phyloP scores from a whole-genome alignment of 2,329 filamentous ascomycete species.

The Cladosporium sp. region DNA sequence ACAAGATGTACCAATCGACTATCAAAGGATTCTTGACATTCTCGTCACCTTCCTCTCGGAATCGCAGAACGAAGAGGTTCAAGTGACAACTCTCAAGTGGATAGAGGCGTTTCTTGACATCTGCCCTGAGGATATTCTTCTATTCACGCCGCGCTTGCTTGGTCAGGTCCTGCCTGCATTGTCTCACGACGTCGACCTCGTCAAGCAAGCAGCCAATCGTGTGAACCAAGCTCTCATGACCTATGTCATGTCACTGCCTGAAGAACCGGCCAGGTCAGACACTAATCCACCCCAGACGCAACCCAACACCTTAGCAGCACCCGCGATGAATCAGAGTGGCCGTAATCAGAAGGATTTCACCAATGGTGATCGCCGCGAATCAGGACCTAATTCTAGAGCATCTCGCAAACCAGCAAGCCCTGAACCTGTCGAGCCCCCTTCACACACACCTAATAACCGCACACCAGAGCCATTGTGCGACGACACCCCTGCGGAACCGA shows the following conservation, averaged over 20 bases:
- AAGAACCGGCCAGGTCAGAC: conserved; percentile 44
- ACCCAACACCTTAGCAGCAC: neutral
- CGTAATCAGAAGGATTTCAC: neutral
- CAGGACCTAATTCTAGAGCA: conserved; percentile 10
- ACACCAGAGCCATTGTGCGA: conserved; percentile 26
- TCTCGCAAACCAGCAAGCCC: conserved; percentile 22
- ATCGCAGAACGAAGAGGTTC: conserved; percentile 80
- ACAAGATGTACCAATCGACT: conserved; percentile 93
- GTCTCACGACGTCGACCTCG: conserved; percentile 84
- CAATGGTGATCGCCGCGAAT: conserved; percentile 12
- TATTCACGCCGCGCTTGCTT: conserved; percentile 87
- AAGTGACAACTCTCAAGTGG: conserved; percentile 89
- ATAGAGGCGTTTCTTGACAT: conserved; percentile 97
- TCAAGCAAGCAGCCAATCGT: conserved; percentile 79
- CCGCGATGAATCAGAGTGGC: neutral
- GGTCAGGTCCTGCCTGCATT: conserved; percentile 91
- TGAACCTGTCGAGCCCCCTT: conserved; percentile 19
- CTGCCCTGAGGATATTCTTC: conserved; percentile 91
- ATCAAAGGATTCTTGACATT: conserved; percentile 87
- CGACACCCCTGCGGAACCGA: conserved; percentile 23
- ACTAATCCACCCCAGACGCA: conserved; percentile 15
- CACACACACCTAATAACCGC: conserved; percentile 23
- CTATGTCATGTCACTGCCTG: conserved; percentile 86
- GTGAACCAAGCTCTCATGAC: conserved; percentile 91
- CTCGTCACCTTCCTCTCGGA: conserved; percentile 84